A percentile compares a stretch with the other conserved stretches of the same genome.
phyloP scores from a whole-genome alignment of 2,329 filamentous ascomycete genomes.

The Alternaria sp. region DNA sequence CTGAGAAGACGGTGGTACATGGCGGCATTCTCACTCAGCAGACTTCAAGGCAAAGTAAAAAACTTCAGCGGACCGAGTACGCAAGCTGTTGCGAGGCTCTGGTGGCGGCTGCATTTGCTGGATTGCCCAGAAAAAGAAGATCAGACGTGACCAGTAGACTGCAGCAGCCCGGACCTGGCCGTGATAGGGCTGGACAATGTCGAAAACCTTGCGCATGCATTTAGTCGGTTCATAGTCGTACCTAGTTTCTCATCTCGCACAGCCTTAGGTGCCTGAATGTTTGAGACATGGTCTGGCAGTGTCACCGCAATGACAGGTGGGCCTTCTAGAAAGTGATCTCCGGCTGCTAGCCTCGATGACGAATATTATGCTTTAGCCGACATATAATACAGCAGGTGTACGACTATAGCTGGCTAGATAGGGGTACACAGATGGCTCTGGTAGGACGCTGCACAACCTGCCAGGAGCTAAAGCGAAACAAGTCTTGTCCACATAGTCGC shows the following conservation, averaged over 20 bases:
- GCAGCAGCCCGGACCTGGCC: conserved; percentile 22
- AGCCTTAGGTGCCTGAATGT: conserved; percentile 8
- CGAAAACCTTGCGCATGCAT: conserved; percentile 17
- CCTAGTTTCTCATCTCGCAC: conserved; percentile 6
- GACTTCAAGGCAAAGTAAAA: conserved; percentile 14
- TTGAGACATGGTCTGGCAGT: conserved; percentile 3
- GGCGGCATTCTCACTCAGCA: conserved; percentile 29
- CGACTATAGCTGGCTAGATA: conserved; percentile 19
- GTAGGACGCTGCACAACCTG: conserved; percentile 18
- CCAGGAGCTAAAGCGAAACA: conserved; percentile 21
- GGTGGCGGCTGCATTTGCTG: conserved; percentile 31
- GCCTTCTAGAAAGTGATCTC: conserved; percentile 19
- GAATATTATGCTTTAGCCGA: conserved; percentile 28
- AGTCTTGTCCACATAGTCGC: conserved; percentile 8
- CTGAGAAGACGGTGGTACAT: conserved; percentile 20
- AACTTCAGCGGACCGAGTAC: conserved; percentile 15
- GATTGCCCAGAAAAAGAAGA: conserved; percentile 29
- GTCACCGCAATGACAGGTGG: conserved; percentile 11
- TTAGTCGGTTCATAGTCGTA: conserved; percentile 10
- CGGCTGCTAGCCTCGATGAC: conserved; percentile 32
- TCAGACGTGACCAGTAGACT: conserved; percentile 30
- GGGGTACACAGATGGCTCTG: conserved; percentile 20
- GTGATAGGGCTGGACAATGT: conserved; percentile 29
- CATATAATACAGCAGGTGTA: conserved; percentile 23
- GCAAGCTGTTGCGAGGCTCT: neutral